A percentile compares a stretch with the other conserved stretches of the same genome.
phyloP scores from a whole-genome alignment of 208 protist genomes.

The Angomonas ambiguus region DNA sequence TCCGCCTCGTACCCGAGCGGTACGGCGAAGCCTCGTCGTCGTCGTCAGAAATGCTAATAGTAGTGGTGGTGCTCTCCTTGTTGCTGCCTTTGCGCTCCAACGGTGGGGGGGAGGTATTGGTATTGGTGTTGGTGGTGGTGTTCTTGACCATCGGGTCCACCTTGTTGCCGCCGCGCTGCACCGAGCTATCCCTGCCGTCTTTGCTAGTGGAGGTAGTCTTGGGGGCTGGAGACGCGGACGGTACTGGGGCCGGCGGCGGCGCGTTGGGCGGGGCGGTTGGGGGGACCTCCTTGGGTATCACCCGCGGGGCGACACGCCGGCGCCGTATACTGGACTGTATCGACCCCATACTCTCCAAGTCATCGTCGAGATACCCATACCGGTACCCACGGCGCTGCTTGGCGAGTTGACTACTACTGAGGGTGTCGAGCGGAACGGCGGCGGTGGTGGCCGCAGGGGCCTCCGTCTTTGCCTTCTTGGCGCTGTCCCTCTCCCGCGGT shows the following conservation, averaged over 20 bases:
- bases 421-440: background rate
- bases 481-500: conserved; percentile 6
- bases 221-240: background rate
- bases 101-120: background rate
- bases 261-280: background rate
- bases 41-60: background rate
- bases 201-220: background rate
- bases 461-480: conserved; percentile 10
- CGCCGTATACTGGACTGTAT: conserved; percentile 16
- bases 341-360: conserved; percentile 18
- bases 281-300: conserved; percentile 3
- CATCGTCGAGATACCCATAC: conserved; percentile 11
- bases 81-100: background rate
- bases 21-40: background rate
- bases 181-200: background rate
- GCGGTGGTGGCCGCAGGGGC: no score
- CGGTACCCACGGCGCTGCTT: background rate
- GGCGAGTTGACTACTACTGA: background rate
- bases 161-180: background rate
- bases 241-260: background rate
- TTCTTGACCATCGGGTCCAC: background rate
- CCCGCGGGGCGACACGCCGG: conserved; percentile 11
- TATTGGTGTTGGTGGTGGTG: no score
- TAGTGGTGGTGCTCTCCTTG: background rate
- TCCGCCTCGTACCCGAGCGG: background rate